Evolutionary conservation across 2,329 filamentous ascomycete genomes (phyloP), one percentile per base, ranked within the genome.

Genomic region (Cytospora chrysosperma): DNA sequence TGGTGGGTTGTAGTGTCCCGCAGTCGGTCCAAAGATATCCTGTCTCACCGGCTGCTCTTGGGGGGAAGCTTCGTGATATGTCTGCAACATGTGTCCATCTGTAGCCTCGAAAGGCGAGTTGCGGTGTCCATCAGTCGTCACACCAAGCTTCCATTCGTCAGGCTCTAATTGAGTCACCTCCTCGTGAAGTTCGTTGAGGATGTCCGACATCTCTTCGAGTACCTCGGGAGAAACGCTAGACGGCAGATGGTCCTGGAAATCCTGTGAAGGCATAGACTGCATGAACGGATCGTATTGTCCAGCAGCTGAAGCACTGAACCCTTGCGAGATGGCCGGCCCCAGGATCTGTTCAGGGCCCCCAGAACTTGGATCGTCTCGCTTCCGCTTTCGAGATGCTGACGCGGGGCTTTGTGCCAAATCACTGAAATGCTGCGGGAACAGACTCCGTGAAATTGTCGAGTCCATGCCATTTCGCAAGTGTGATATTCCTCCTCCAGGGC

Each of bases 1-100:
- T 72, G 71, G 74, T 69, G 71, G 78, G 64, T 72, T 75, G 75
- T 71, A 72, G 76, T 75, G 70, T 77, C 72, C 32, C 76, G 76
- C 47, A 79, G 80, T 63, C 80, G 78, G 67, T 17, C 50, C 58
- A n/a, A 13, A 26, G 37, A 55, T 27, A 3, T 61, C 58, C 34
- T 52, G 37, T 17, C 51, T 26, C 15, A 40, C 51, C 19, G 53
- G 21, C n/a, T 60, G 40, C 37, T 60, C 59, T 27, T 53, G 59
- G 8, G 59, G 13, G 43, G 43, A 21, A 7, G 43, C 10, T 19
- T 47, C 43, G 12, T 47, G 43, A 24, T 24, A 21, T 47, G 43
- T 9, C n/a, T 47, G n/a, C n/a, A 47, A 21, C 43, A 24, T 47
- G 43, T 47, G 43, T 24, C 43, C 43, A 47, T 24, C n/a, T 24